A percentile compares a stretch with the other conserved stretches of the same genome.
These are phyloP conservation scores for Dioszegia hungarica DNA, from an alignment of 768 basidiomycete species.

Conservation along the genomic window DNA sequence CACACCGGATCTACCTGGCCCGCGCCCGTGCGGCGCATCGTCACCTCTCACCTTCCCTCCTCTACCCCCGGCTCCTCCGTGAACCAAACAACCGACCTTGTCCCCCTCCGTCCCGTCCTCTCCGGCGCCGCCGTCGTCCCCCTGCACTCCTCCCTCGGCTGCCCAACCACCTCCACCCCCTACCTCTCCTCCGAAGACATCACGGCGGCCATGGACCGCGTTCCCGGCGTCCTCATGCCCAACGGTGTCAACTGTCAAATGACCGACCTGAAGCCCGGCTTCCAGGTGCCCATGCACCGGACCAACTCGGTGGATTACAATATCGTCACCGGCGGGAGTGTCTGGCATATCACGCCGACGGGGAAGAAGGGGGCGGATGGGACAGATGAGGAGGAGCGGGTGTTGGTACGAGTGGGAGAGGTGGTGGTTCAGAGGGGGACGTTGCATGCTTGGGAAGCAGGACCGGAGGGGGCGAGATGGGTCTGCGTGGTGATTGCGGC, in stretches of 20 bases:
- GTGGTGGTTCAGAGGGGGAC: conserved; percentile 48
- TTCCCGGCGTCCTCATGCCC: conserved; percentile 22
- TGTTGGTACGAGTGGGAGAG: conserved; percentile 37
- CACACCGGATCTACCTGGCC: neutral
- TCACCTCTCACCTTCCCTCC: conserved; percentile 22
- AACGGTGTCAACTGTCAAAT: conserved; percentile 38
- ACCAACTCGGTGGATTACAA: conserved; percentile 46
- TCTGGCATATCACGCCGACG: conserved; percentile 27
- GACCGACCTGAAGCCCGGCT: conserved; percentile 38
- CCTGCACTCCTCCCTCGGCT: conserved; percentile 18
- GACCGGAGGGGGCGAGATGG: conserved; percentile 42
- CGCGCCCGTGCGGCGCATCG: conserved; percentile 14
- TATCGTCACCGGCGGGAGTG: conserved; percentile 35
- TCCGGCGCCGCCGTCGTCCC: conserved; percentile 21
- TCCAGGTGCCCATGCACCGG: conserved; percentile 34
- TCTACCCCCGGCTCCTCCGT: conserved; percentile 17
- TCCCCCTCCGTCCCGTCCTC: conserved; percentile 16
- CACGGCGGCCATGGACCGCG: conserved; percentile 6
- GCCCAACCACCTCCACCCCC: conserved; percentile 19
- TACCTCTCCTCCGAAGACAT: conserved; percentile 13
- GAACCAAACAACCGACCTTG: conserved; percentile 10
- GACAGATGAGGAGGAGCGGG: conserved; percentile 22
- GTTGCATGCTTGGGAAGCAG: conserved; percentile 43
- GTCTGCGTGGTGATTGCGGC: conserved; percentile 39
- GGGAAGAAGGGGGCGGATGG: no score